Conservation (phyloP, 306 rosid species). For the Ammopiptanthus mongolicus region DNA sequence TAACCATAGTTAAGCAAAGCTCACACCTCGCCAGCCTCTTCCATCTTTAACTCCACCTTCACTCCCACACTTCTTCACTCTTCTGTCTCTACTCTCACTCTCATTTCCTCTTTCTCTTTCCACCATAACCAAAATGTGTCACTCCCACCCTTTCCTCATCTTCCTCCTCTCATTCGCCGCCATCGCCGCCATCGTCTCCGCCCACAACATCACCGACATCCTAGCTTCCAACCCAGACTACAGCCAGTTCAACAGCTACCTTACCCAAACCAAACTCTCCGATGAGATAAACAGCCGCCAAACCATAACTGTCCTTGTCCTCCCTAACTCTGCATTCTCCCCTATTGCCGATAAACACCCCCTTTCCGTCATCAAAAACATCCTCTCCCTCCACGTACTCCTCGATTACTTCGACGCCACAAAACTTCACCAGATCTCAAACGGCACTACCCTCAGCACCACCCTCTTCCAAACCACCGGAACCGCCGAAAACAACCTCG, state of each 20-base stretch:
- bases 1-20: constrained; percentile 43
- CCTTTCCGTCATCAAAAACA: constrained; percentile 66
- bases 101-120: neutral
- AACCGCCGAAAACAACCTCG: constrained; percentile 59
- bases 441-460: constrained; percentile 75
- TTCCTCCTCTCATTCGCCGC: constrained; percentile 22
- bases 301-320: constrained; percentile 75
- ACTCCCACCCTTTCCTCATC: neutral
- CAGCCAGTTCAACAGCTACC: constrained; percentile 46
- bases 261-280: constrained; percentile 59
- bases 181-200: constrained; percentile 37
- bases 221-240: constrained; percentile 56
- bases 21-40: neutral
- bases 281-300: constrained; percentile 88
- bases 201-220: constrained; percentile 88
- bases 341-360: constrained; percentile 57
- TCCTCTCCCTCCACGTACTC: constrained; percentile 69
- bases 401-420: constrained; percentile 77
- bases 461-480: constrained; percentile 92
- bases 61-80: neutral
- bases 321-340: constrained; percentile 58
- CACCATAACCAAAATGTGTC: constrained; percentile 36
- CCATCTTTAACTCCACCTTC: constrained; percentile 2
- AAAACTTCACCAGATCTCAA: constrained; percentile 76
- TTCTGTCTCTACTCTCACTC: neutral